Evolutionary conservation across 2,329 filamentous ascomycete genomes (phyloP).

Genomic region (Epichloe elymi): DNA sequence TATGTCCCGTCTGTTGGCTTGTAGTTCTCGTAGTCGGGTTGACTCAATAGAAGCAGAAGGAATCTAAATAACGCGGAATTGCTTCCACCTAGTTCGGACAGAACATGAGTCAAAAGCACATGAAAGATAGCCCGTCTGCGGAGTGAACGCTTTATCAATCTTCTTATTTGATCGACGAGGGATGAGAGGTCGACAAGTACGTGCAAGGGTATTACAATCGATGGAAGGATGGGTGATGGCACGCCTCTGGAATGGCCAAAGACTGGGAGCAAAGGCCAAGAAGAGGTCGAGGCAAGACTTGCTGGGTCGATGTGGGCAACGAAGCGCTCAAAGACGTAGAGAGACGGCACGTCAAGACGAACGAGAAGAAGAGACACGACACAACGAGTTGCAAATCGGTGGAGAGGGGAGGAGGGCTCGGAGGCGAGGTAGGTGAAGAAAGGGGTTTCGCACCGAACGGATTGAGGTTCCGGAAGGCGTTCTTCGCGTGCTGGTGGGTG

Average conservation of each 20-base stretch:
- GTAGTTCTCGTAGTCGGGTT: neutral
- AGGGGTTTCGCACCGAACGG: slow-evolving; percentile 15
- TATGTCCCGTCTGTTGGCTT: neutral
- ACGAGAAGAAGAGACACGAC: slow-evolving; percentile 9
- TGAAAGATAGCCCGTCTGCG: neutral
- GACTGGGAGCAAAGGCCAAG: slow-evolving; percentile 7
- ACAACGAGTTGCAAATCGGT: slow-evolving; percentile 4
- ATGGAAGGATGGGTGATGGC: slow-evolving; percentile 11
- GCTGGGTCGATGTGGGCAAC: slow-evolving; percentile 14
- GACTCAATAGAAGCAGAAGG: slow-evolving; percentile 17
- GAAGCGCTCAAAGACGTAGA: slow-evolving; percentile 11
- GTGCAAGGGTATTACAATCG: slow-evolving; percentile 16
- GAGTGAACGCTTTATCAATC: neutral
- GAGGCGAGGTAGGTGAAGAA: slow-evolving; percentile 18
- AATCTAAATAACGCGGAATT: slow-evolving; percentile 17
- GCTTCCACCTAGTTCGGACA: slow-evolving; percentile 16
- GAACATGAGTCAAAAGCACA: slow-evolving; percentile 16
- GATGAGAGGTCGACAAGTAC: neutral
- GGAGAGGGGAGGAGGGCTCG: slow-evolving; percentile 7
- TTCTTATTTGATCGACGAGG: neutral
- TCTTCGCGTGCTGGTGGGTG: slow-evolving; percentile 10
- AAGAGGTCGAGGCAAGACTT: slow-evolving; percentile 9
- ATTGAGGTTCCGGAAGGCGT: slow-evolving; percentile 7
- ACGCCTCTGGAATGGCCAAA: slow-evolving; percentile 12
- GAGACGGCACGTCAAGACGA: slow-evolving; percentile 8